Base-by-base conservation (phyloP, 192 early-diverging fungal genomes). In the Entrophospora sp. region DNA sequence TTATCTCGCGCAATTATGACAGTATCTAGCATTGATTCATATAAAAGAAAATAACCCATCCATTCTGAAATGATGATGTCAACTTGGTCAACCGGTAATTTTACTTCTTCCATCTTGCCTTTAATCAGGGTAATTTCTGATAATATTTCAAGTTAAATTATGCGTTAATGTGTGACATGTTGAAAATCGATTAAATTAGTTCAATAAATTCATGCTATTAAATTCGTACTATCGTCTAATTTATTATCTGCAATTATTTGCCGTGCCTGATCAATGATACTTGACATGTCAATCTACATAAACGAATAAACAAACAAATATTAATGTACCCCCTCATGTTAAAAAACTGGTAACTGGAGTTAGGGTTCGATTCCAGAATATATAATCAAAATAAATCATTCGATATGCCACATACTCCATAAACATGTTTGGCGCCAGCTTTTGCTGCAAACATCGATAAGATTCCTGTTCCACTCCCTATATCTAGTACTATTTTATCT, bases 61-160 rank as follows among this genome's bases (percentile, higher is more conserved):
- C 97, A 99, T 70, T 99, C 97, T 5, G 93, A 96, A 61, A 99
- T 95, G 60, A 99, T 99, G 67, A 99, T 97, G 73, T 99, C 97
- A 32, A 98, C 95, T 72, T 97, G 89, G 53, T 89, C 83, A 42
- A 93, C 94, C 20, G 97, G 95, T 61, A 99, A 79, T 14, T 75
- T 73, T 16, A 99, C 90, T 67, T 99, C 95, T 75, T 99, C 97
- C 83, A 99, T 95, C 77, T 95, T 95, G 58, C 97, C 95, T 78
- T 95, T 87, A 28, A 96, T 80, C 58, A 99, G 81, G 14, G 75
- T 82, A 44, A 76, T 62, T 16, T 58, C 61, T 53, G 16, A 55
- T 40, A 4, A 34, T 64, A 36, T 45, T n/a, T n/a, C n/a, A n/a
- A n/a, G n/a, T n/a, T n/a, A n/a, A n/a, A n/a, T n/a, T n/a, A n/a